These are phyloP conservation scores for Microdochium trichocladiopsis DNA, from an alignment of 2,329 filamentous ascomycete species.

Conservation along the genomic window DNA sequence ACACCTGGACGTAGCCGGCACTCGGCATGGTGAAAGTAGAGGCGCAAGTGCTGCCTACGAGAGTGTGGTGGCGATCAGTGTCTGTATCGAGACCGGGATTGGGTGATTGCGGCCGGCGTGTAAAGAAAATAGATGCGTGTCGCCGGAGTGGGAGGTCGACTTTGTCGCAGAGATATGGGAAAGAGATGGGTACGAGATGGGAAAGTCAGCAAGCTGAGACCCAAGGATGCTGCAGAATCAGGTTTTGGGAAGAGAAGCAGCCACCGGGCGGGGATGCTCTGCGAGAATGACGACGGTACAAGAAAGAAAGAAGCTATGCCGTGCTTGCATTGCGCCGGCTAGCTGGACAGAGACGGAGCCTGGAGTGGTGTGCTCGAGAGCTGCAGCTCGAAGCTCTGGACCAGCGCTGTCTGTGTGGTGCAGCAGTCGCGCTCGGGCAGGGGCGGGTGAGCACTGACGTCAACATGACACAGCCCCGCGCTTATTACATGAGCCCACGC, in stretches of 20 bases:
- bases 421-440: neutral
- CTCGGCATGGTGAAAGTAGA: constrained; percentile 12
- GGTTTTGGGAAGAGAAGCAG: neutral
- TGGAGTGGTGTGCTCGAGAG: neutral
- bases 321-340: neutral
- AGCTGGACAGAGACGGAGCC: neutral
- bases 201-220: neutral
- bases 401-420: neutral
- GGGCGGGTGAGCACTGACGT: neutral
- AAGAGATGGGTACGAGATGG: too few species aligned
- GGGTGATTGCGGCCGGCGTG: too few species aligned
- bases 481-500: neutral
- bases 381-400: neutral
- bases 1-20: constrained; percentile 68
- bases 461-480: neutral
- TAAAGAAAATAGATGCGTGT: too few species aligned
- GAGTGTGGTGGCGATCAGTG: too few species aligned
- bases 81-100: too few species aligned
- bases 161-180: too few species aligned
- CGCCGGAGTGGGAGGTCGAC: too few species aligned
- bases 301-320: neutral
- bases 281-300: neutral
- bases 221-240: neutral
- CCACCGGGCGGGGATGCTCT: neutral
- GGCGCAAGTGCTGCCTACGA: neutral